These are phyloP conservation scores for Passiflora organensis DNA, from an alignment of 345 rosid genomes.

Conservation along the genomic window DNA sequence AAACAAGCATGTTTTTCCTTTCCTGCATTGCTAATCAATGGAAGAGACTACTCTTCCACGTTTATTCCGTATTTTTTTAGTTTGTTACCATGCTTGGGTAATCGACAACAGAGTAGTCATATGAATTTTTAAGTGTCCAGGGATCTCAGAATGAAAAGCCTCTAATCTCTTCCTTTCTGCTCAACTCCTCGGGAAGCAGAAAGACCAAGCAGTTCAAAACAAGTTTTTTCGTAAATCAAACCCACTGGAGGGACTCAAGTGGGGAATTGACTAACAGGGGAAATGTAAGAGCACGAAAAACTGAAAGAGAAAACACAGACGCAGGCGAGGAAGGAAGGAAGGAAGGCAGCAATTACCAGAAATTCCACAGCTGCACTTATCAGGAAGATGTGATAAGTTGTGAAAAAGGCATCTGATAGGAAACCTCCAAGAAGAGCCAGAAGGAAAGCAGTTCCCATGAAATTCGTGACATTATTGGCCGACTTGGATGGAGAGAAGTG, in stretches of 20 bases:
- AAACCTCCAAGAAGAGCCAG: conserved; percentile 80
- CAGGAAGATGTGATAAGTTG: conserved; percentile 56
- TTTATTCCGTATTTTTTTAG: no score
- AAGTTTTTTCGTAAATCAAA: no score
- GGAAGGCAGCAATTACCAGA: conserved; percentile 36
- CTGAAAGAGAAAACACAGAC: no score
- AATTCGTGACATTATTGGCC: conserved; percentile 67
- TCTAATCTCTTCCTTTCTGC: background rate
- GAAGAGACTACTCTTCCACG: no score
- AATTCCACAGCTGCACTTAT: conserved; percentile 57
- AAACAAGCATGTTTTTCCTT: no score
- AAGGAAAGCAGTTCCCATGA: conserved; percentile 87
- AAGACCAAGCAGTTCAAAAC: background rate
- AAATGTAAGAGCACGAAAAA: no score
- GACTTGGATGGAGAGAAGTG: conserved; percentile 66
- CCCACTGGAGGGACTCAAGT: background rate
- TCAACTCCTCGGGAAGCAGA: background rate
- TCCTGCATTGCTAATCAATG: no score
- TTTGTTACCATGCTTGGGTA: no score
- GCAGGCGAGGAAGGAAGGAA: background rate
- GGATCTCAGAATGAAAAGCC: background rate
- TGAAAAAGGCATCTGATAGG: conserved; percentile 68
- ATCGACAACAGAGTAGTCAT: no score
- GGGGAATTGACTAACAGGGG: background rate
- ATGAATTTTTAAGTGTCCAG: background rate